Conservation (phyloP, 2,329 filamentous ascomycete species). For the Ophiosphaerella korrae region DNA sequence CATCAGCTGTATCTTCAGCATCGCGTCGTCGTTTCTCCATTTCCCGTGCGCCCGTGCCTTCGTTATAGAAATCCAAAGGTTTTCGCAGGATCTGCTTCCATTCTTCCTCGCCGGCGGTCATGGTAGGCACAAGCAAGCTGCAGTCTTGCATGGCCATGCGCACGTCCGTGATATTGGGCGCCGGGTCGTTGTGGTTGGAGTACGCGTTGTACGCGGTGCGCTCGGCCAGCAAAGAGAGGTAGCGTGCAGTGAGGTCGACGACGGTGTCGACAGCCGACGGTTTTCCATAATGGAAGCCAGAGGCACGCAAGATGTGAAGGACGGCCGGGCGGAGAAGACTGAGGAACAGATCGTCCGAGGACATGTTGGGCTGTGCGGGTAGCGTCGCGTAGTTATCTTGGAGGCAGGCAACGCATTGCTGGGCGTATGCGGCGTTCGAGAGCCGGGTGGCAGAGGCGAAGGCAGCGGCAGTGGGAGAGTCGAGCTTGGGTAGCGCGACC, state of each 20-base stretch:
- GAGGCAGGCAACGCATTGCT: conserved; percentile 31
- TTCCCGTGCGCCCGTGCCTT: conserved; percentile 45
- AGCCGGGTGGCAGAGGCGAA: conserved; percentile 4
- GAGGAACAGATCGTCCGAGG: conserved; percentile 62
- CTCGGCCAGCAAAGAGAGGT: conserved; percentile 75
- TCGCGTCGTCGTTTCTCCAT: conserved; percentile 54
- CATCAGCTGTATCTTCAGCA: conserved; percentile 77
- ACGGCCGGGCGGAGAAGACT: conserved; percentile 84
- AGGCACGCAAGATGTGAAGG: conserved; percentile 87
- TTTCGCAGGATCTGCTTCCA: conserved; percentile 59
- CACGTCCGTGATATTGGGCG: conserved; percentile 74
- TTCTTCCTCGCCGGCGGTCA: conserved; percentile 70
- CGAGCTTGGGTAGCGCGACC: neutral
- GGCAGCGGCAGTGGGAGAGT: neutral
- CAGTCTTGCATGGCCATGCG: conserved; percentile 83
- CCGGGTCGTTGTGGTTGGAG: conserved; percentile 69
- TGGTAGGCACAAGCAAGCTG: conserved; percentile 73
- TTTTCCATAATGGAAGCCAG: conserved; percentile 83
- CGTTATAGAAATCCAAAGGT: conserved; percentile 50
- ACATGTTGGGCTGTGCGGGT: conserved; percentile 39
- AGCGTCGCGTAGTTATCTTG: conserved; percentile 19
- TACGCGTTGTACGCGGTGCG: conserved; percentile 73
- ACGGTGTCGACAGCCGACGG: conserved; percentile 84
- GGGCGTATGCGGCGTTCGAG: conserved; percentile 2
- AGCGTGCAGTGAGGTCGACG: conserved; percentile 84